Percentiles rank a stretch among this genome's conserved stretches.
Conservation (phyloP, 75 land plant genomes). For the Cunninghamia lanceolata region DNA sequence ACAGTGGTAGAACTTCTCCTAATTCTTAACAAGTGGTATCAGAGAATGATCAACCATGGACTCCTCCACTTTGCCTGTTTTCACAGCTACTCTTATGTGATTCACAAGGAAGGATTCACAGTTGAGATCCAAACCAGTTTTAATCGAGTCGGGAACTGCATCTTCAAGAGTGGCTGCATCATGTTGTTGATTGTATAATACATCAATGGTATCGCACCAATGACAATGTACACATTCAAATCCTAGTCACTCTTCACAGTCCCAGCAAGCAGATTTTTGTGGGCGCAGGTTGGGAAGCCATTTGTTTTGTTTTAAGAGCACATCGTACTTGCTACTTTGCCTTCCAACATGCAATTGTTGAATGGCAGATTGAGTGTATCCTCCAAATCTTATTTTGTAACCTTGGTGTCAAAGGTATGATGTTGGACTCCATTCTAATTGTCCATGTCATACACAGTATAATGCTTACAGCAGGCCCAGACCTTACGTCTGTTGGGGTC, state of each 20-base stretch:
- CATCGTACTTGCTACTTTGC: slow-evolving; percentile 85
- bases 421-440: too few relatives aligned
- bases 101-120: slow-evolving; percentile 64
- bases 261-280: slow-evolving; percentile 54
- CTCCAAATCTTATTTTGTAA: slow-evolving; percentile 79
- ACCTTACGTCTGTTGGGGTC: too few relatives aligned
- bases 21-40: too few relatives aligned
- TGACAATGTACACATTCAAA: slow-evolving; percentile 86
- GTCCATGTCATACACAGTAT: too few relatives aligned
- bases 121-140: slow-evolving; percentile 67
- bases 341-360: slow-evolving; percentile 27
- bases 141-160: slow-evolving; percentile 73
- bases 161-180: slow-evolving; percentile 77
- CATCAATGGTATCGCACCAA: slow-evolving; percentile 95
- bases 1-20: too few relatives aligned
- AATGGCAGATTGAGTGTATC: slow-evolving; percentile 54
- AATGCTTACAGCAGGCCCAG: too few relatives aligned
- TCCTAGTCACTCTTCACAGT: slow-evolving; percentile 66
- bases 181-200: slow-evolving; percentile 57
- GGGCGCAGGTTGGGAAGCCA: slow-evolving; percentile 91
- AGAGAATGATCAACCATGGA: slow-evolving; percentile 52
- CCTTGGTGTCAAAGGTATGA: too few relatives aligned
- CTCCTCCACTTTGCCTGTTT: slow-evolving; percentile 50
- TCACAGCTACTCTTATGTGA: slow-evolving; percentile 56
- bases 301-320: slow-evolving; percentile 96